phyloP scores from a whole-genome alignment of 2,329 filamentous ascomycete species.

The Pseudonectria buxi region DNA sequence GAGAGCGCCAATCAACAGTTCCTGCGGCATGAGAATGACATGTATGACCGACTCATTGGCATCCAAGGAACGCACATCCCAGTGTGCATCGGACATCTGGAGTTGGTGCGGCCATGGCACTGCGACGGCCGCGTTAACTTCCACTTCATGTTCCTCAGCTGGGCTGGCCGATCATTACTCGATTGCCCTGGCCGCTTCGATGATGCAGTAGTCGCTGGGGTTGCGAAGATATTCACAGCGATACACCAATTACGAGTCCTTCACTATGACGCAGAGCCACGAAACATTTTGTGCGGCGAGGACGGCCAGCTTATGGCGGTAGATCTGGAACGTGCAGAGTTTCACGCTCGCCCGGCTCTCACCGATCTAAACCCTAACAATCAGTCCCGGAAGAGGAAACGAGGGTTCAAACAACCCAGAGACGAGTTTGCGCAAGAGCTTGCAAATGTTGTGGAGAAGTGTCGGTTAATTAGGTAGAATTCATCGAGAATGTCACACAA shows the following conservation, averaged over 20 bases:
- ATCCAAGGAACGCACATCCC: constrained; percentile 29
- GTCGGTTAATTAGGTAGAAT: too few relatives aligned
- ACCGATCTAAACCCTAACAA: constrained; percentile 11
- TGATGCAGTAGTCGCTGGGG: constrained; percentile 1
- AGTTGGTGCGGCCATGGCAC: constrained; percentile 25
- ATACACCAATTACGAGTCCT: constrained; percentile 18
- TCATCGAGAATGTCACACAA: too few relatives aligned
- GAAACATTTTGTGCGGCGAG: constrained; percentile 26
- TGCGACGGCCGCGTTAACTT: constrained; percentile 23
- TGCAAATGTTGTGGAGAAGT: too few relatives aligned
- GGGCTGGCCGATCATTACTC: constrained; percentile 7
- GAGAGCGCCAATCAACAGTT: constrained; percentile 13
- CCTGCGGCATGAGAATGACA: constrained; percentile 23
- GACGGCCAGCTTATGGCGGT: constrained; percentile 23
- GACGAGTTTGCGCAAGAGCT: too few relatives aligned
- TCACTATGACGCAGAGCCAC: constrained; percentile 22
- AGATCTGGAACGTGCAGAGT: constrained; percentile 25
- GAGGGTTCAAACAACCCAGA: too few relatives aligned
- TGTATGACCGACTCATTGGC: constrained; percentile 23
- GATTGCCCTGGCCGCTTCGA: background rate
- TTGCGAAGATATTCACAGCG: constrained; percentile 2
- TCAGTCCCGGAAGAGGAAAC: constrained; percentile 18
- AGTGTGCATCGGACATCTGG: constrained; percentile 27
- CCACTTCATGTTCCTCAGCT: constrained; percentile 31
- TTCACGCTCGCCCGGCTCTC: constrained; percentile 15